Base-by-base conservation (phyloP, 2,329 filamentous ascomycete genomes). In the Sporothrix inflata region DNA sequence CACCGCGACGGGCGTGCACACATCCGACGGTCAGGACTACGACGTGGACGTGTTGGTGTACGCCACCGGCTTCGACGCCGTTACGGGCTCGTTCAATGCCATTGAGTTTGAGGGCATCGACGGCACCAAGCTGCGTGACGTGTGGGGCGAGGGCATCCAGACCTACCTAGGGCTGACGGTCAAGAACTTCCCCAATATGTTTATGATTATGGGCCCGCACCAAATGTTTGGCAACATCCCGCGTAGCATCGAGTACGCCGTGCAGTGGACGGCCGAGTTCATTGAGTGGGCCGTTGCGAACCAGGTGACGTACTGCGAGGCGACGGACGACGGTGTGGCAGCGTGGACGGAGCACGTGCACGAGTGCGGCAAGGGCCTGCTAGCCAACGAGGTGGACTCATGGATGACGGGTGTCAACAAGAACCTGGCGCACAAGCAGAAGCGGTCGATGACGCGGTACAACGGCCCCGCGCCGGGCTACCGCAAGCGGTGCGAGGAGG, bases 361-460 rank as follows among this genome's bases (percentile, higher is more conserved):
- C 30, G 79, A 84, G 3, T 85, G 83, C 69, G 81, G 82, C 0
- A 77, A 82, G 47, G 85, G 85, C 0, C 72, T 84, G 11, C 74
- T 87, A 34, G 79, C 81, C 0, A 84, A 84, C 72, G 81, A 86
- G 73, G 83, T 86, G 0, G 85, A 87, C 73, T 83, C 81, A 1
- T 88, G 85, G 86, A 86, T 87, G 85, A 87, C 85, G 1, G 86
- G 85, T 0, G 83, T 87, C 1, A 87, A 87, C 74, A 85, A 80
- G 74, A 86, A 87, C 72, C 75, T 87, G 51, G 78, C 79, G 19
- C 78, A 81, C 49, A 86, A 86, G 78, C 80, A 83, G 75, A 82
- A 81, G 73, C 79, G 85, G 61, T 83, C 79, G 9, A 80, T 87
- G 74, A 82, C 82, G 3, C 78, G 85, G 61, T 87, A 87, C 72